phyloP scores from a whole-genome alignment of 2,329 filamentous ascomycete genomes.

The Epicoccum sorghinum region DNA sequence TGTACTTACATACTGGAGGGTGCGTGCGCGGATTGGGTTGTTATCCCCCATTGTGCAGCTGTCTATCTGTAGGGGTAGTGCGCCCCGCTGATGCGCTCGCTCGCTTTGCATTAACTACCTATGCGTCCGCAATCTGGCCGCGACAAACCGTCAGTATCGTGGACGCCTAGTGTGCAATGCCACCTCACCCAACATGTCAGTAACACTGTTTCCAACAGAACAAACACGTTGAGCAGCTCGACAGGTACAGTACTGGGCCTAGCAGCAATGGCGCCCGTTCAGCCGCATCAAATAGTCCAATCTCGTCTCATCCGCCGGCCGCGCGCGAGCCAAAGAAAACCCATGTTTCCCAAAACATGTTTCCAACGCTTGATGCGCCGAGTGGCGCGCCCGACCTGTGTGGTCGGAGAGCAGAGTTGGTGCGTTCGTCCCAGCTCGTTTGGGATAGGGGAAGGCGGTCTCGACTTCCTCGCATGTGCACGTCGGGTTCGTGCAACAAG shows the following conservation, averaged over 20 bases:
- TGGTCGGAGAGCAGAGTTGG: constrained; percentile 14
- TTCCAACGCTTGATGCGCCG: constrained; percentile 11
- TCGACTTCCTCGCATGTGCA: constrained; percentile 7
- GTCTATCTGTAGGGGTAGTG: constrained; percentile 9
- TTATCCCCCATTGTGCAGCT: neutral
- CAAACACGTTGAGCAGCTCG: neutral
- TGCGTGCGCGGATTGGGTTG: constrained; percentile 2
- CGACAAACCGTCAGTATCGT: no score
- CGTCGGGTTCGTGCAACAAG: neutral
- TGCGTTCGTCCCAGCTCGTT: constrained; percentile 2
- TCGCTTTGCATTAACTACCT: no score
- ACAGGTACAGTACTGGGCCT: no score
- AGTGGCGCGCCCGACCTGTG: constrained; percentile 10
- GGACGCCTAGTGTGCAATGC: no score
- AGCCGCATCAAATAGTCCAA: neutral
- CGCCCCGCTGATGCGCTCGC: neutral
- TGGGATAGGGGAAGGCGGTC: constrained; percentile 18
- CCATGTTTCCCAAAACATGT: neutral
- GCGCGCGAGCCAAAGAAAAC: neutral
- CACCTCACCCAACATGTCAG: neutral
- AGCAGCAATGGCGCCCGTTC: neutral
- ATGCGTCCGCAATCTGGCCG: no score
- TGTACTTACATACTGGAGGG: neutral
- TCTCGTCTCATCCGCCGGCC: neutral
- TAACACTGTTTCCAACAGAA: no score